Evolutionary conservation across 2,329 filamentous ascomycete species (phyloP), one percentile per base, ranked within the genome.

Genomic region (Paecilomyces sp.): DNA sequence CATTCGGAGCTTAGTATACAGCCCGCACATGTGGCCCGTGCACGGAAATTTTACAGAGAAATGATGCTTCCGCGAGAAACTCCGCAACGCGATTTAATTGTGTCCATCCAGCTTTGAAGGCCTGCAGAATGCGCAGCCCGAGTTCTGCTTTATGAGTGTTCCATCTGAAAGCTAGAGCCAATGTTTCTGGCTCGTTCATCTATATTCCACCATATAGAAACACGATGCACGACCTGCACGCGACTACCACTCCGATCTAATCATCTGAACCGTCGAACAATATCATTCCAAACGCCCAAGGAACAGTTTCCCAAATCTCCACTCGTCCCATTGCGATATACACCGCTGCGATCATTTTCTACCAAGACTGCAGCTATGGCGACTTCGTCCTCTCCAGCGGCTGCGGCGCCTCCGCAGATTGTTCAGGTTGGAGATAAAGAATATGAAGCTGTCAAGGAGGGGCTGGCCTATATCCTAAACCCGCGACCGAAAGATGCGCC

Each of bases 391-490:
- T 18, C 56, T 13, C 56, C 62, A 13, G 33, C 61, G 22, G 58
- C 65, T 33, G 63, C 41, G 15, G 5, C 41, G 41, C 15, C 31
- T 33, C 31, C 61, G 41, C 64, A 68, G 53, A 63, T 71, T 57
- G 69, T 78, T 53, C 67, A 68, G 54, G 80, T 85, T 67, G 71
- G 79, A 50, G 83, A 77, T 12, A 82, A 79, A 58, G 73, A 80
- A 59, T 88, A 85, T 67, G 83, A 80, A 28, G 84, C 85, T 0
- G 80, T 89, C 59, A 84, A 83, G 61, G 88, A 90, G 74, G 88
- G 88, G 5, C 74, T 82, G n/a, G 88, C 87, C 41, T 80, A 86
- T 64, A 88, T 90, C 60, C 79, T 90, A 12, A 83, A 87, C 12
- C 86, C 86, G 68, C 80, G 65, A 72, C 77, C 64, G 71, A 83